Conservation (phyloP, 495 filamentous ascomycete genomes). For the Penicillium canariense region DNA sequence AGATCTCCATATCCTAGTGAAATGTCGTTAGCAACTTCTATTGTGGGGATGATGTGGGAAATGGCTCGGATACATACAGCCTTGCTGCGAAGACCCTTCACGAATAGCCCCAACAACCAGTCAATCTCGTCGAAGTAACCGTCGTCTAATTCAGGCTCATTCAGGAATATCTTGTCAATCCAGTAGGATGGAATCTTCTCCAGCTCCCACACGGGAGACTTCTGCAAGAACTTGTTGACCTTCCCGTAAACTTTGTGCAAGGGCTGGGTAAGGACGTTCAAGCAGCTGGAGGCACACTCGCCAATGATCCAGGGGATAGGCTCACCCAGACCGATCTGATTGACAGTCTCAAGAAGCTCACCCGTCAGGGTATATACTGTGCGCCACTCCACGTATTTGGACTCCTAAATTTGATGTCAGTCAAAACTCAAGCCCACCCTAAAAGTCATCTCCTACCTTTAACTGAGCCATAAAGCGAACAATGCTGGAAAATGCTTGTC, state of each 20-base stretch:
- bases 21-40: slow-evolving; percentile 11
- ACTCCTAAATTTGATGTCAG: slow-evolving; percentile 38
- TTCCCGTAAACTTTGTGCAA: slow-evolving; percentile 82
- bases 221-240: slow-evolving; percentile 78
- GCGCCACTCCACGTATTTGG: slow-evolving; percentile 70
- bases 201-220: slow-evolving; percentile 68
- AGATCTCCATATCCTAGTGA: slow-evolving; percentile 74
- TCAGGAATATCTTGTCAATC: slow-evolving; percentile 67
- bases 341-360: slow-evolving; percentile 73
- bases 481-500: slow-evolving; percentile 69
- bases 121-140: slow-evolving; percentile 69
- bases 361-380: slow-evolving; percentile 72
- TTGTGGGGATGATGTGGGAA: background rate
- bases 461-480: slow-evolving; percentile 63
- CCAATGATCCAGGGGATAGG: slow-evolving; percentile 71
- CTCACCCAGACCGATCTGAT: slow-evolving; percentile 45
- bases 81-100: slow-evolving; percentile 62
- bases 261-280: slow-evolving; percentile 70
- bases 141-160: slow-evolving; percentile 69
- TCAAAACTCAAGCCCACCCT: background rate
- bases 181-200: slow-evolving; percentile 71
- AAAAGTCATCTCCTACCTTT: slow-evolving; percentile 39
- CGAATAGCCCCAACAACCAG: slow-evolving; percentile 78
- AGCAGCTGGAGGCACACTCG: slow-evolving; percentile 67
- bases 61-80: slow-evolving; percentile 36